Base-by-base conservation (phyloP, 2,329 filamentous ascomycete genomes). In the Corynespora cassiicola region DNA sequence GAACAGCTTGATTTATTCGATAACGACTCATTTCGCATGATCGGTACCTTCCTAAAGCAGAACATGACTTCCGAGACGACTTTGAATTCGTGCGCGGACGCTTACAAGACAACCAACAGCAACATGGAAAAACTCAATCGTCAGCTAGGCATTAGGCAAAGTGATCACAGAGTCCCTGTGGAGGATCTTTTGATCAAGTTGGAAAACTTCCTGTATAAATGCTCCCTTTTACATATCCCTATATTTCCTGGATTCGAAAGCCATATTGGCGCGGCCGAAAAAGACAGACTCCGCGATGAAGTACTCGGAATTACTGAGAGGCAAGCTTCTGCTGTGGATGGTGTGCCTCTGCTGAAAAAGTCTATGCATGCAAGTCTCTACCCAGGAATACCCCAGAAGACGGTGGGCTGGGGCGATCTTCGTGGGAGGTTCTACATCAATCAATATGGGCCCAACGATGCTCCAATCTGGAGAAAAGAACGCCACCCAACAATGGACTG, bases 351-450 rank as follows among this genome's bases (percentile, higher is more conserved):
- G 17, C 6, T 3, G 12, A 7, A 22, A 21, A 9, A 22, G 14
- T 10, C 19, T 4, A 3, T 22, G 3, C 4, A 22, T 32, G 12
- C 6, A 15, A 19, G n/a, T 6, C 18, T 32, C 16, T 22, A 22
- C 11, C 9, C 14, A 8, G 22, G 30, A 15, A 10, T 3, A 6
- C 11, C 22, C 8, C 22, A 32, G 12, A 32, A 32, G 11, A 32
- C 30, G 18, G 30, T 32, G 19, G 30, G 18, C 18, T 32, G 30
- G 30, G 30, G 30, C 14, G 11, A 22, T 3, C 30, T 22, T 14
- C 22, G 24, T 15, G 18, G 30, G 10, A 22, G 4, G 17, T 32
- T 32, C 18, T 32, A 6, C 30, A 32, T 32, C 19, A 32, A 32
- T 22, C 30, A 32, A 21, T 32, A 32, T 10, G 30, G 30, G 16